phyloP scores from a whole-genome alignment of 192 early-diverging fungal species.

The Backusella tarrabulga region DNA sequence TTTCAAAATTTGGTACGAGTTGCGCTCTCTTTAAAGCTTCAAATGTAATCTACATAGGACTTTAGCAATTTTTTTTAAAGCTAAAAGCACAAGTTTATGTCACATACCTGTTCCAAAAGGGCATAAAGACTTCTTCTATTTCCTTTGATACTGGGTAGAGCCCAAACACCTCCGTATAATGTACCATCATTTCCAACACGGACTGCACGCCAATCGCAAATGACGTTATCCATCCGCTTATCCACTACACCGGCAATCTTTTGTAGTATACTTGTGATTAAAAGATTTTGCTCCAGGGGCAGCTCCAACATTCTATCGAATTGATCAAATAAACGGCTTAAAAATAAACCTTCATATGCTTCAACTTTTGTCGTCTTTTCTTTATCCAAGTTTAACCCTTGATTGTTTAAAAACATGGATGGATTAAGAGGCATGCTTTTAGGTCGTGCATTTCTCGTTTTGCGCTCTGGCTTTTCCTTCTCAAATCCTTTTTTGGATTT shows the following conservation, averaged over 20 bases:
- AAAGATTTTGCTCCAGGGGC: conserved; percentile 55
- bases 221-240: conserved; percentile 36
- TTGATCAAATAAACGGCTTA: conserved; percentile 45
- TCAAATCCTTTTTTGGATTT: conserved; percentile 23
- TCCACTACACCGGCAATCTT: conserved; percentile 51
- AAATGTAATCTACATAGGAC: conserved; percentile 21
- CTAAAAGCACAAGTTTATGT: not conserved
- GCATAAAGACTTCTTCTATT: conserved; percentile 36
- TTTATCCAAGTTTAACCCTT: not conserved
- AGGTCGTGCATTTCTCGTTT: conserved; percentile 20
- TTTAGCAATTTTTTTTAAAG: not conserved
- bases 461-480: conserved; percentile 22
- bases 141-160: conserved; percentile 17
- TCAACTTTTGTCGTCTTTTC: not conserved
- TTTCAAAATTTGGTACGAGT: conserved; percentile 42
- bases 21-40: conserved; percentile 41
- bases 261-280: conserved; percentile 55
- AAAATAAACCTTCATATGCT: conserved; percentile 52
- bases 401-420: conserved; percentile 3
- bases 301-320: conserved; percentile 40
- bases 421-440: conserved; percentile 17
- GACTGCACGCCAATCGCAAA: conserved; percentile 37
- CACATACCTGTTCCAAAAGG: conserved; percentile 25
- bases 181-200: conserved; percentile 32
- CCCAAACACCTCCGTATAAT: conserved; percentile 35